A percentile compares a stretch with the other conserved stretches of the same genome.
phyloP scores from a whole-genome alignment of 192 early-diverging fungal genomes.

The Backusella australiensis region DNA sequence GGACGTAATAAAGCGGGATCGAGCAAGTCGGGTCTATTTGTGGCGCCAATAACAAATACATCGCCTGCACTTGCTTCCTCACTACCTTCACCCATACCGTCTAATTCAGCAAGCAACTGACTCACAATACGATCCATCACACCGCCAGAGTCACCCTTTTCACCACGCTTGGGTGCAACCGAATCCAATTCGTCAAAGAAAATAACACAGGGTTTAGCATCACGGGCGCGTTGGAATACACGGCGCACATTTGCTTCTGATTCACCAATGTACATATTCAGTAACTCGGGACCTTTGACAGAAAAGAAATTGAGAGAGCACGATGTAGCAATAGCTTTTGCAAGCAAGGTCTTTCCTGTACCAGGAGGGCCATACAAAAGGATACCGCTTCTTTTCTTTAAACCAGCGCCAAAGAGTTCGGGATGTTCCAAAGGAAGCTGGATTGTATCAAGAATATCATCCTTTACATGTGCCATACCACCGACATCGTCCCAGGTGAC shows the following conservation, averaged over 20 bases:
- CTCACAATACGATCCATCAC: slow-evolving; percentile 99
- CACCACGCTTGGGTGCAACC: slow-evolving; percentile 95
- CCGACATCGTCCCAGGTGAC: slow-evolving; percentile 99
- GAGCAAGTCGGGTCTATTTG: slow-evolving; percentile 96
- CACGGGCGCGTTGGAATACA: slow-evolving; percentile 94
- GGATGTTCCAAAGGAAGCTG: slow-evolving; percentile 94
- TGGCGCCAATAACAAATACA: slow-evolving; percentile 99
- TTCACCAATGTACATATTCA: slow-evolving; percentile 99
- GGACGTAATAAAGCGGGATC: slow-evolving; percentile 94
- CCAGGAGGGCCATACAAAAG: slow-evolving; percentile 97
- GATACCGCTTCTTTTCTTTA: slow-evolving; percentile 93
- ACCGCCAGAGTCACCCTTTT: slow-evolving; percentile 97
- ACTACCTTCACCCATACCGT: slow-evolving; percentile 76
- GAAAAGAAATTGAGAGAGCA: slow-evolving; percentile 98
- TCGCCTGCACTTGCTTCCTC: slow-evolving; percentile 48
- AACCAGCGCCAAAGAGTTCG: slow-evolving; percentile 91
- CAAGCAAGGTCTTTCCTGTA: slow-evolving; percentile 97
- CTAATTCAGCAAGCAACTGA: slow-evolving; percentile 95
- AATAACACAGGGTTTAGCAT: slow-evolving; percentile 96
- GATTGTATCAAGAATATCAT: slow-evolving; percentile 94
- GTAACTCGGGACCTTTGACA: slow-evolving; percentile 96
- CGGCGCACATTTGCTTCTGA: slow-evolving; percentile 96
- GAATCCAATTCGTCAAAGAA: slow-evolving; percentile 99
- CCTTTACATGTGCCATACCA: slow-evolving; percentile 89
- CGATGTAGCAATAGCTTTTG: slow-evolving; percentile 98